phyloP scores from a whole-genome alignment of 257 asterid species.

The Solanum bulbocastanum region DNA sequence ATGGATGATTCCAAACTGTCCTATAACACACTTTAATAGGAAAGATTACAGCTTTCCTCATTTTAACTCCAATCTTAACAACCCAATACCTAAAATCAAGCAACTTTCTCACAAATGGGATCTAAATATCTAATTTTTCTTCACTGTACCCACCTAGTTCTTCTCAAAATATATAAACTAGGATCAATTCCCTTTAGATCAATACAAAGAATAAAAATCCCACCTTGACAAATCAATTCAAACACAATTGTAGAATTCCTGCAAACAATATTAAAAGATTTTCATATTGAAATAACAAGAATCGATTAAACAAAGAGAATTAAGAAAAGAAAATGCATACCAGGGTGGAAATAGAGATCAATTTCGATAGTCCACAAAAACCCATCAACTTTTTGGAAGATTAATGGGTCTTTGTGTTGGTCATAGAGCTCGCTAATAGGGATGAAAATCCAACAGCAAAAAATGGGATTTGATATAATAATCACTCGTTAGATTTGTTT shows the following conservation, averaged over 20 bases:
- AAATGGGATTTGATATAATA: not conserved
- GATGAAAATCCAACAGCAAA: not conserved
- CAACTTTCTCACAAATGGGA: not conserved
- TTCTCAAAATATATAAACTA: not conserved
- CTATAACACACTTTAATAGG: conserved; percentile 33
- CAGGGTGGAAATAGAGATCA: not conserved
- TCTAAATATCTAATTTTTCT: not conserved
- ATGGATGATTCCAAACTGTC: conserved; percentile 70
- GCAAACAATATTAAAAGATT: not conserved
- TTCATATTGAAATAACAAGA: not conserved
- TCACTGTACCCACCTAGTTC: not conserved
- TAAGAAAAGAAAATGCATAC: not conserved
- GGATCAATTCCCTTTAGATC: not conserved
- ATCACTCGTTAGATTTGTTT: not conserved
- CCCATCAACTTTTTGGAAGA: not conserved
- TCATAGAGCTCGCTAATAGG: not conserved
- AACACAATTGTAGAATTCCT: not conserved
- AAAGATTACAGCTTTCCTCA: conserved; percentile 41
- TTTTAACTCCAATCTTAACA: conserved; percentile 40
- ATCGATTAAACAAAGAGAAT: not conserved
- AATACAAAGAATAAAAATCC: conserved; percentile 6
- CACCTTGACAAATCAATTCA: conserved; percentile 29
- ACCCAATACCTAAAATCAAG: conserved; percentile 27
- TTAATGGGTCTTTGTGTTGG: not conserved
- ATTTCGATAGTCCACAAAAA: not conserved